Base-by-base conservation (phyloP, 306 rosid genomes). In the Begonia loranthoides region DNA sequence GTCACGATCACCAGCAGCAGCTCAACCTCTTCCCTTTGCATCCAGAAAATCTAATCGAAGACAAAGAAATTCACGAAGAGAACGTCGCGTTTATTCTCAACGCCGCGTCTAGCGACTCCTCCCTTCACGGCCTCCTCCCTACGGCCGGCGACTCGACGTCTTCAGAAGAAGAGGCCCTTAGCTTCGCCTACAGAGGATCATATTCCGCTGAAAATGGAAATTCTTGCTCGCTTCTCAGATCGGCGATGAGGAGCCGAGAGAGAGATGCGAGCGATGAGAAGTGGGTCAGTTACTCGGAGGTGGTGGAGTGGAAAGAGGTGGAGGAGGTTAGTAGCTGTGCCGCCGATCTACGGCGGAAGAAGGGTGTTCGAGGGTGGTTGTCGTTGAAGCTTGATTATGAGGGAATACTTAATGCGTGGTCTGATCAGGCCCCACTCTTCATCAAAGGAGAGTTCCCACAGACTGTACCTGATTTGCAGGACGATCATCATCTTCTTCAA, bases 231-330 rank as follows among this genome's bases (percentile, higher is more conserved):
- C 73, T 90, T 9, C 79, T 90, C 4, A 64, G 81, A 72, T 68
- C 76, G 71, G 99, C 99, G 60, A 83, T 92, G 96, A 81, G 83
- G 72, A 66, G 56, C 49, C 60, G 80, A 9, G 74, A 70, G 54
- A 61, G 61, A n/a, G 70, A 68, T 6, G 57, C 5, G 56, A 65
- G 70, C 4, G 78, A 72, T 46, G 99, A 83, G 77, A 74, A 79
- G 66, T 92, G 96, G 96, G 94, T 92, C 13, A 76, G 82, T 56
- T 92, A 78, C 56, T 92, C 99, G 21, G 88, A 90, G 56, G 81
- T 86, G 47, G 88, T 87, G 36, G 87, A 76, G 74, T 65, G 61
- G 69, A 76, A 76, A 59, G 78, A 66, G 68, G 56, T 11, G 69
- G 77, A 63, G 58, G 94, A 83, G 56, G 83, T 65, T 1, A 72